Evolutionary conservation across 2,329 filamentous ascomycete species (phyloP).

Genomic region (Ophiostoma perfectum): DNA sequence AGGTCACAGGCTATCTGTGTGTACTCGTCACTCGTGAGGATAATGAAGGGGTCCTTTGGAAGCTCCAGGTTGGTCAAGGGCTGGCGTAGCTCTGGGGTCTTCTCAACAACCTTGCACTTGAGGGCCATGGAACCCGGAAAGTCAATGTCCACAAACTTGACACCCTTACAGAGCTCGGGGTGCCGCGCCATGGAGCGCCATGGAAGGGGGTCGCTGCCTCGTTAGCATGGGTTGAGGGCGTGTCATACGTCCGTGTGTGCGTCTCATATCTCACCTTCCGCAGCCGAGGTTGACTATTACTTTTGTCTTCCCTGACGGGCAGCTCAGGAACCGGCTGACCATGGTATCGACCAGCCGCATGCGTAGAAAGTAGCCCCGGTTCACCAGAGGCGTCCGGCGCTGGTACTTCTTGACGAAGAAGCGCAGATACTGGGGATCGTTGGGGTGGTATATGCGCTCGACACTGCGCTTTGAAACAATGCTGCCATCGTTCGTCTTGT

Average conservation of each 20-base stretch:
- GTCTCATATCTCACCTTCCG: slow-evolving; percentile 64
- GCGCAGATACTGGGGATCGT: slow-evolving; percentile 76
- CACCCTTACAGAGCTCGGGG: slow-evolving; percentile 49
- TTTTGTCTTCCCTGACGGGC: slow-evolving; percentile 52
- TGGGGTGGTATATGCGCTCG: slow-evolving; percentile 75
- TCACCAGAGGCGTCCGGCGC: slow-evolving; percentile 79
- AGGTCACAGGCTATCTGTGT: slow-evolving; percentile 78
- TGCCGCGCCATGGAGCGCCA: slow-evolving; percentile 75
- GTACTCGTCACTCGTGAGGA: slow-evolving; percentile 65
- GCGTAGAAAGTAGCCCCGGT: slow-evolving; percentile 81
- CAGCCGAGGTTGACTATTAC: slow-evolving; percentile 80
- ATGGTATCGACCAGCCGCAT: slow-evolving; percentile 75
- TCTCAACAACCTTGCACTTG: slow-evolving; percentile 64
- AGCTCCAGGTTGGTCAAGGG: slow-evolving; percentile 44
- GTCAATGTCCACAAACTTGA: slow-evolving; percentile 77
- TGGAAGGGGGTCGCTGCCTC: slow-evolving; percentile 70
- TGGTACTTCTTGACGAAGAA: slow-evolving; percentile 83
- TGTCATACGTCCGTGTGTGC: background rate
- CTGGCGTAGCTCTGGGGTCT: slow-evolving; percentile 54
- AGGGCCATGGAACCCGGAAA: slow-evolving; percentile 72
- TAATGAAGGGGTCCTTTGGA: slow-evolving; percentile 41
- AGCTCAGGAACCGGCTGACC: slow-evolving; percentile 64
- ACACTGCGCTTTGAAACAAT: slow-evolving; percentile 91
- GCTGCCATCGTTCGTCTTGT: slow-evolving; percentile 79
- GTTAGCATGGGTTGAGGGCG: slow-evolving; percentile 6